Percentiles rank a stretch among this genome's conserved stretches.
Evolutionary conservation across 148 eudicot species (phyloP).

Genomic region (Cornus controversa): DNA sequence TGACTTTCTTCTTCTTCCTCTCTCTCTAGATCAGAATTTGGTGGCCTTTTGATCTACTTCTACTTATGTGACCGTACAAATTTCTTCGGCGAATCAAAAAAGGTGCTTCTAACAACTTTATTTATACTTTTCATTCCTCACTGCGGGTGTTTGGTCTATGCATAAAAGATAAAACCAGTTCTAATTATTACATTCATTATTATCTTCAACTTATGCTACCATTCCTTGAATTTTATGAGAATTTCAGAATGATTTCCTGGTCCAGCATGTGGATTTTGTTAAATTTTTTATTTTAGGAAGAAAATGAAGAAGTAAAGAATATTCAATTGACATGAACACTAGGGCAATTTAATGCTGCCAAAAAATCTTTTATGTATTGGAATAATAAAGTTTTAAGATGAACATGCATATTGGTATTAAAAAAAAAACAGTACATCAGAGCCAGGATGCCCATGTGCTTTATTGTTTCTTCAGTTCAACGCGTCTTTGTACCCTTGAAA

Average conservation of each 20-base stretch:
- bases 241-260: not conserved
- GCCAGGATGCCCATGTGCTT: not conserved
- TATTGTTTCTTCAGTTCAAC: not conserved
- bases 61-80: constrained; percentile 89
- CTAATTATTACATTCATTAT: not conserved
- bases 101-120: constrained; percentile 40
- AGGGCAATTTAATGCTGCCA: not conserved
- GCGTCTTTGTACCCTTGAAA: not conserved
- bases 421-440: not conserved
- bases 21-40: constrained; percentile 74
- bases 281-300: not conserved
- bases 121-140: not conserved
- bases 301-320: not conserved
- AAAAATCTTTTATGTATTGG: not conserved
- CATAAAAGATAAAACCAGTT: not conserved
- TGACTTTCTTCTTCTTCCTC: constrained; percentile 7
- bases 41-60: constrained; percentile 61
- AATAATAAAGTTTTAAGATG: not conserved
- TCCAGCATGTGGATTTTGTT: not conserved
- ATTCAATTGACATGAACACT: not conserved
- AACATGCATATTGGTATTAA: not conserved
- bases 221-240: not conserved
- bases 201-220: not conserved
- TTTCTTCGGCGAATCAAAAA: constrained; percentile 68
- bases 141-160: not conserved